Conservation (phyloP, 129 eudicot species). For the Scalesia atractyloides region DNA sequence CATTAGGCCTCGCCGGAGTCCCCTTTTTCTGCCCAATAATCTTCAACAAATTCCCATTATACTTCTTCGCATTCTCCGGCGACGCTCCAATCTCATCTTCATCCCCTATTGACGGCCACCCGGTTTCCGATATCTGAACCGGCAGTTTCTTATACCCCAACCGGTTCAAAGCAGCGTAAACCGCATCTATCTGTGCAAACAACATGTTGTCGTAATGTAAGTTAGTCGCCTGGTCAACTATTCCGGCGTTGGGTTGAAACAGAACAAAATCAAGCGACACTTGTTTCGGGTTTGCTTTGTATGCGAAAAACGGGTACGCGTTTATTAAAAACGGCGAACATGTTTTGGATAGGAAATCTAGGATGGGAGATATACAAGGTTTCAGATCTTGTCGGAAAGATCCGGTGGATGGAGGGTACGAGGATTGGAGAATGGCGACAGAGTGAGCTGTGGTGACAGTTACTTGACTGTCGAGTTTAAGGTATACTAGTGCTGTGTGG, state of each 20-base stretch:
- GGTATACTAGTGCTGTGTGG: slow-evolving; percentile 54
- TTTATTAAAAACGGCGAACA: slow-evolving; percentile 79
- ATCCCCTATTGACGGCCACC: slow-evolving; percentile 97
- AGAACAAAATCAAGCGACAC: slow-evolving; percentile 70
- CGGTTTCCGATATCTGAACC: slow-evolving; percentile 84
- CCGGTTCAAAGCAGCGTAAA: slow-evolving; percentile 52
- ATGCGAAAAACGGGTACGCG: slow-evolving; percentile 90
- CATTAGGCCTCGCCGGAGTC: slow-evolving; percentile 80
- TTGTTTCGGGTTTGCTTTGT: slow-evolving; percentile 64
- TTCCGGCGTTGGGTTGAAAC: slow-evolving; percentile 57
- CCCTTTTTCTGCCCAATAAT: slow-evolving; percentile 61
- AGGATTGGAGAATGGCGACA: slow-evolving; percentile 53
- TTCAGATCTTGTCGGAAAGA: slow-evolving; percentile 62
- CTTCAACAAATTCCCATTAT: slow-evolving; percentile 75
- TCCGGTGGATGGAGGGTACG: slow-evolving; percentile 90
- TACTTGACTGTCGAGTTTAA: slow-evolving; percentile 58
- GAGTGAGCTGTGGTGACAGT: slow-evolving; percentile 81
- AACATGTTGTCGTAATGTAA: slow-evolving; percentile 84
- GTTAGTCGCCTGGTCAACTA: slow-evolving; percentile 50
- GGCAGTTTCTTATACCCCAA: slow-evolving; percentile 57
- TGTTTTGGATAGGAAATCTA: slow-evolving; percentile 64
- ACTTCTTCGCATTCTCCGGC: slow-evolving; percentile 80
- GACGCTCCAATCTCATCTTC: slow-evolving; percentile 71
- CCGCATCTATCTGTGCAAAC: slow-evolving; percentile 85
- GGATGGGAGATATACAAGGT: slow-evolving; percentile 46